phyloP scores from a whole-genome alignment of 257 asterid genomes.

The Apocynum venetum region DNA sequence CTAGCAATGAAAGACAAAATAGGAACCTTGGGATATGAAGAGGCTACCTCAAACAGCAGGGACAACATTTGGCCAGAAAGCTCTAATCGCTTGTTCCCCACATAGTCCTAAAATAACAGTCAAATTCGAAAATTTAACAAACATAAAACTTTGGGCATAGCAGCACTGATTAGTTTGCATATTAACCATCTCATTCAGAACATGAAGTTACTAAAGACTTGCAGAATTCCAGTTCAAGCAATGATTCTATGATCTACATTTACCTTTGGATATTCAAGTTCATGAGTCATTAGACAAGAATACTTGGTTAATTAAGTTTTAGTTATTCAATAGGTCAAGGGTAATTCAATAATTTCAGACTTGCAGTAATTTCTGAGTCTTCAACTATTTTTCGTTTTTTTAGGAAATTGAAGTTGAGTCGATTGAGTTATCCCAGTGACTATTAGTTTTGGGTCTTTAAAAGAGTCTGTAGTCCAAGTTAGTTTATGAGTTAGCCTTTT shows the following conservation, averaged over 20 bases:
- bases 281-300: too few relatives aligned
- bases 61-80: conserved; percentile 86
- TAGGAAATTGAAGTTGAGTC: neutral
- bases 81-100: conserved; percentile 94
- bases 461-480: too few relatives aligned
- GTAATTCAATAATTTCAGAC: too few relatives aligned
- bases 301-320: too few relatives aligned
- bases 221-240: neutral
- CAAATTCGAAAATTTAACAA: neutral
- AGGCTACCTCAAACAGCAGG: conserved; percentile 83
- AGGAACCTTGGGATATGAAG: neutral
- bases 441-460: too few relatives aligned
- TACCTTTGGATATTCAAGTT: neutral
- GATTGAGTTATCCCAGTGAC: neutral
- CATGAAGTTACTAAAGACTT: neutral
- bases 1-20: neutral
- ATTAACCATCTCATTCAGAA: neutral
- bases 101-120: conserved; percentile 59
- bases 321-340: too few relatives aligned
- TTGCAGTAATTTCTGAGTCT: neutral
- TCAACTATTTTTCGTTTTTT: too few relatives aligned
- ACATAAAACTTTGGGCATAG: neutral
- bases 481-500: too few relatives aligned
- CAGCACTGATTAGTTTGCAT: neutral
- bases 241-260: neutral